These are phyloP conservation scores for Aspergillus luchuensis DNA, from an alignment of 2,329 filamentous ascomycete species.

Conservation along the genomic window DNA sequence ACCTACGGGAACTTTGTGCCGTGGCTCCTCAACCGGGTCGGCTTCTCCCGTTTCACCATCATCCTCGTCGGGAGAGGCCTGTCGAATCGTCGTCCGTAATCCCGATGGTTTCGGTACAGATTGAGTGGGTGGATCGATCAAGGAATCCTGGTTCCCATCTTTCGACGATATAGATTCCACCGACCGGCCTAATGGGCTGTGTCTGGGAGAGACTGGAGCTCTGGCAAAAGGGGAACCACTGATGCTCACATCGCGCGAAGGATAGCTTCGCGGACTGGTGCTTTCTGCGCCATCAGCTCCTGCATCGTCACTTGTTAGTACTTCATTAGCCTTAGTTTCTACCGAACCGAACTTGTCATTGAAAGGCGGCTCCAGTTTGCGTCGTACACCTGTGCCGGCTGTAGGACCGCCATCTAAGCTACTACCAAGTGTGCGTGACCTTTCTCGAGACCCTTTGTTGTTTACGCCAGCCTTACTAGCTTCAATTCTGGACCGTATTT, in stretches of 20 bases:
- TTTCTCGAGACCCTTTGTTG: conserved; percentile 14
- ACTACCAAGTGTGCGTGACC: conserved; percentile 21
- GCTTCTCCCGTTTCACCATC: conserved; percentile 24
- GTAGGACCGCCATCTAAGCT: conserved; percentile 18
- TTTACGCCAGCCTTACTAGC: conserved; percentile 14
- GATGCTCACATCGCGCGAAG: conserved; percentile 42
- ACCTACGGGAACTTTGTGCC: conserved; percentile 75
- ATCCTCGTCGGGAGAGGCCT: conserved; percentile 18
- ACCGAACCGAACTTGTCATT: conserved; percentile 29
- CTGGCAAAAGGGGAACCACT: conserved; percentile 54
- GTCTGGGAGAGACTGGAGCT: conserved; percentile 36
- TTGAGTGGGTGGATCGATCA: conserved; percentile 18
- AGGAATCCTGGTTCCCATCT: conserved; percentile 25
- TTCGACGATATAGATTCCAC: conserved; percentile 30
- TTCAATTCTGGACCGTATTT: conserved; percentile 13
- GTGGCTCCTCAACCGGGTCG: conserved; percentile 27
- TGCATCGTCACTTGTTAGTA: conserved; percentile 29
- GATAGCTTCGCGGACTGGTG: conserved; percentile 28
- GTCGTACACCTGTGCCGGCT: conserved; percentile 14
- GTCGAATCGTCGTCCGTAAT: conserved; percentile 29
- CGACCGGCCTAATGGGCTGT: conserved; percentile 34
- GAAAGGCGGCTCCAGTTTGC: conserved; percentile 39
- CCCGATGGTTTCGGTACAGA: conserved; percentile 30
- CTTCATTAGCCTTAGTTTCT: conserved; percentile 32
- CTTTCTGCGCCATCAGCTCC: conserved; percentile 24